These are phyloP conservation scores for Irpex rosettiformis DNA, from an alignment of 1,284 basidiomycete species.

Conservation along the genomic window DNA sequence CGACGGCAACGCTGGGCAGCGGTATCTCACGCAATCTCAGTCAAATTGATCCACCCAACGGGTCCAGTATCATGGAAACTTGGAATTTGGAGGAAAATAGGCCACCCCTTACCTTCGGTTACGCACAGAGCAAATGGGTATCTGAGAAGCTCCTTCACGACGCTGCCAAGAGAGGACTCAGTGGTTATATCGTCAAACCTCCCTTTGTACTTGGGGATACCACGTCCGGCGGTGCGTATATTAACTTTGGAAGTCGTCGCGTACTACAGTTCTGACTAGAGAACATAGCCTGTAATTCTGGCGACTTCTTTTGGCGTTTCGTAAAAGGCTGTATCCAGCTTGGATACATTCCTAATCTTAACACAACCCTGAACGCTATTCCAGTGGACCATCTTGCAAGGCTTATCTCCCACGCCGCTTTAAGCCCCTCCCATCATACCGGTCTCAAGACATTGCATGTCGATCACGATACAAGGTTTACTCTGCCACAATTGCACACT, in stretches of 20 bases:
- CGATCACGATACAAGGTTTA: not conserved
- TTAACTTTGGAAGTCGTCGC: not conserved
- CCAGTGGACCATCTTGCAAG: not conserved
- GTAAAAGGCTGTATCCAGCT: not conserved
- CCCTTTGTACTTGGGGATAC: not conserved
- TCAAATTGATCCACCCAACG: not conserved
- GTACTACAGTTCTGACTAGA: not conserved
- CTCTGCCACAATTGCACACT: not conserved
- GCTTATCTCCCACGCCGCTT: not conserved
- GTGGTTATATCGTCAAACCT: not conserved
- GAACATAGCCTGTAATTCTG: not conserved
- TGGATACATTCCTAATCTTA: not conserved
- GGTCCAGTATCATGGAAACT: not conserved
- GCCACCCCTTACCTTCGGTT: not conserved
- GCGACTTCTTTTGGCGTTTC: not conserved
- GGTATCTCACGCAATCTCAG: constrained; percentile 24
- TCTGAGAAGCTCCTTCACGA: not conserved
- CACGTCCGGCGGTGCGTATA: not conserved
- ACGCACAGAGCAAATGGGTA: not conserved
- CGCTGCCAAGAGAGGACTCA: not conserved
- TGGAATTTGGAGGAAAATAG: not conserved
- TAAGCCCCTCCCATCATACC: not conserved
- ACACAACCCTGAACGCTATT: not conserved
- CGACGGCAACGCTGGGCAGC: not conserved
- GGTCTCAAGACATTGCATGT: not conserved